Base-by-base conservation (phyloP, 2,329 filamentous ascomycete species). In the Xylariaceae sp. region DNA sequence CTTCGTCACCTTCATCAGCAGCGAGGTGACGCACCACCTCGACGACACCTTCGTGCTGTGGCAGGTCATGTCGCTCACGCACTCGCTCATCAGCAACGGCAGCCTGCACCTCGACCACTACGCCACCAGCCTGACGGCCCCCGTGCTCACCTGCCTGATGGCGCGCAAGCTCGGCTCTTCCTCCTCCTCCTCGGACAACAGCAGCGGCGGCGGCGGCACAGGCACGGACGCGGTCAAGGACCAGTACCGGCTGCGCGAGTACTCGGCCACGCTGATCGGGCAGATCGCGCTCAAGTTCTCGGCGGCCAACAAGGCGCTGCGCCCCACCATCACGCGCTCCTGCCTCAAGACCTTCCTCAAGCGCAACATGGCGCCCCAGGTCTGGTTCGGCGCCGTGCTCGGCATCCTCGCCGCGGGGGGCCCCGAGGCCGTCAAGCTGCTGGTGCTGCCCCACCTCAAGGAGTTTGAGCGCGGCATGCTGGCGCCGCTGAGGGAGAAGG, bases 261-360 rank as follows among this genome's bases (percentile, higher is more conserved):
- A 92, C 9, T 81, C 92, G 1, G 87, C 87, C 1, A 84, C 83
- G 1, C 70, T 98, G 5, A 73, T 96, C 12, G 81, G 79, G 19
- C 75, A 77, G 22, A 84, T 98, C 24, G 80, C 84, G 4, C 74
- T 72, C 42, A 90, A 89, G 51, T 95, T 93, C 62, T 79, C 82
- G 5, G 72, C 79, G 17, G 82, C 80, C 4, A 94, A 89, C 37
- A 79, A 83, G 27, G 81, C 87, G 11, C 75, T 96, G 17, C 86
- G 88, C 37, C 81, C 89, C 2, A 85, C 93, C 43, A 80, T 98
- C 19, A 89, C 88, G 4, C 76, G 92, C n/a, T 92, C 89, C 0
- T 95, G 88, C 52, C 73, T 96, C 21, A 94, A 94, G 62, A 80
- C 83, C 50, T 90, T 95, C 58, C 73, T 98, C 19, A 89, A 95